These are phyloP conservation scores for Penicillium robsamsonii DNA, from an alignment of 495 filamentous ascomycete species.

Conservation along the genomic window DNA sequence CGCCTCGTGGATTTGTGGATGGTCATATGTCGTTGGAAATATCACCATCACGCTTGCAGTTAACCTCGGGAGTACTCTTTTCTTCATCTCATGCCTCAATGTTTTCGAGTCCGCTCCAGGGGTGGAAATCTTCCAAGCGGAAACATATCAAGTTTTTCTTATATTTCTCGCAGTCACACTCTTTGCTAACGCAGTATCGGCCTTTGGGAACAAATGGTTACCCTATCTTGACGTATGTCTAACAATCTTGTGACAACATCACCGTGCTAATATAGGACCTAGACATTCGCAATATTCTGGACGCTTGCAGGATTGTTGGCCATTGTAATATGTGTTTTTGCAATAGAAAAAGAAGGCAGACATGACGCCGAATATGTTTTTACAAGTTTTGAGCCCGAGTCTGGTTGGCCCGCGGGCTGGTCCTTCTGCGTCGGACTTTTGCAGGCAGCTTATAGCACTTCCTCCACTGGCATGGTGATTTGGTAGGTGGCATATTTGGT, in stretches of 20 bases:
- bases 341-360: conserved; percentile 46
- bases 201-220: conserved; percentile 24
- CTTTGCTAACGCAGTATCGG: conserved; percentile 27
- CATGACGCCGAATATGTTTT: conserved; percentile 55
- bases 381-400: conserved; percentile 48
- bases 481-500: conserved; percentile 13
- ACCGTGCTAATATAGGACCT: conserved; percentile 27
- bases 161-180: conserved; percentile 57
- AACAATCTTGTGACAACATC: conserved; percentile 24
- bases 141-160: conserved; percentile 48
- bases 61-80: conserved; percentile 30
- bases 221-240: conserved; percentile 49
- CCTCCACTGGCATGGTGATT: conserved; percentile 47
- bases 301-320: conserved; percentile 52
- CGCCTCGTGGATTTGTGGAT: conserved; percentile 64
- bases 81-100: conserved; percentile 25
- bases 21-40: conserved; percentile 67
- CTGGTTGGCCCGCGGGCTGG: conserved; percentile 58
- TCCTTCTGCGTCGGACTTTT: conserved; percentile 56
- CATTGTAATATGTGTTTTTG: conserved; percentile 53
- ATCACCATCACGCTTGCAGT: conserved; percentile 45
- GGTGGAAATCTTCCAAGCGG: conserved; percentile 18
- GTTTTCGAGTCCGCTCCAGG: conserved; percentile 42
- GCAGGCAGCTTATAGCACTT: conserved; percentile 53
- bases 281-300: conserved; percentile 62